Evolutionary conservation across 192 early-diverging fungal species (phyloP), one percentile per base, ranked within the genome.

Genomic region (Mortierella claussenii): DNA sequence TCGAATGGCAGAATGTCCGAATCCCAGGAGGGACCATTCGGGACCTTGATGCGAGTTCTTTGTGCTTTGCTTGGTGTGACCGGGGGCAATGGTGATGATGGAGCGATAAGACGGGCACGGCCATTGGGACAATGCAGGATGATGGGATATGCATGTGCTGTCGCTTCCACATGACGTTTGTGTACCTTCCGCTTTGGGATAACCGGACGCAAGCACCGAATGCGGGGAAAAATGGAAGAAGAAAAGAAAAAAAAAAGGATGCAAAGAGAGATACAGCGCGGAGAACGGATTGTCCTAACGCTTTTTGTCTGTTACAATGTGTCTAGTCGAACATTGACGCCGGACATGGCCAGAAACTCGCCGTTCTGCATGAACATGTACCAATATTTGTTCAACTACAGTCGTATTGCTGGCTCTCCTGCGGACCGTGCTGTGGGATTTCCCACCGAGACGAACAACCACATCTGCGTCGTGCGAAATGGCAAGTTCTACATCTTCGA

Each of bases 341-440:
- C 88, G 3, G 94, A 94, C 78, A 87, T 80, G 79, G 86, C 88
- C 28, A 87, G 88, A 43, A 84, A 83, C 45, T 82, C 83, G 42
- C 83, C 91, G 8, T 89, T 96, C 73, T 93, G 89, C 78, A 89
- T 89, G 87, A 83, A 91, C 75, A 93, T 94, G 83, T 96, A 94
- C 83, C 84, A 88, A 63, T 94, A 88, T 70, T 73, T 94, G 74
- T 96, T 94, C 86, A 93, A 91, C 68, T 86, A 90, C 40, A 88
- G 87, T 60, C 90, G 94, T 32, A 90, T 94, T 60, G 89, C 94
- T 11, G 84, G 85, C 65, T 76, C 86, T 10, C 80, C 81, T 3
- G 82, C 69, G 21, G 94, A 96, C 80, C 78, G 80, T 55, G 92
- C 92, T 40, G 81, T 87, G 30, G 81, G 80, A n/a, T 83, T 83